Evolutionary conservation across 164 flowering plant genomes (phyloP).

Genomic region (Vitis labrusca): DNA sequence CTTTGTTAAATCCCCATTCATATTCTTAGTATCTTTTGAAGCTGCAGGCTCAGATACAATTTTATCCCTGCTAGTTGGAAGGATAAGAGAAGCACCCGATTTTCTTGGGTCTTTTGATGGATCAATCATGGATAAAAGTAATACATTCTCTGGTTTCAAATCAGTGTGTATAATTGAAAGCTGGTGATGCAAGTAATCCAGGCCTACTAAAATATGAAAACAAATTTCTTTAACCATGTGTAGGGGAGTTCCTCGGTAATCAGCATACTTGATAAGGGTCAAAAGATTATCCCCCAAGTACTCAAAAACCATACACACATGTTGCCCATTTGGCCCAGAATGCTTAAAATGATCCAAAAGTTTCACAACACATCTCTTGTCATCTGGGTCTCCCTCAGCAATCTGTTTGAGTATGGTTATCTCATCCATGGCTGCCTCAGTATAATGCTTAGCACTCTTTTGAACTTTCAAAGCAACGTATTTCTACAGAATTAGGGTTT

Average conservation of each 20-base stretch:
- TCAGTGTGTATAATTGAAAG: constrained; percentile 91
- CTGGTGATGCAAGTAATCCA: constrained; percentile 79
- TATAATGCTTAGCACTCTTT: constrained; percentile 40
- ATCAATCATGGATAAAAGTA: constrained; percentile 75
- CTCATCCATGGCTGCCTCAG: constrained; percentile 42
- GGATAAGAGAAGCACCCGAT: constrained; percentile 64
- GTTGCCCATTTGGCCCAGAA: constrained; percentile 92
- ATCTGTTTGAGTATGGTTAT: constrained; percentile 68
- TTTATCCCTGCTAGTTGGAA: constrained; percentile 48
- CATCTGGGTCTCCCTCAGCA: constrained; percentile 83
- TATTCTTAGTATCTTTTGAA: constrained; percentile 43
- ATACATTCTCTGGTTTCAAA: constrained; percentile 85
- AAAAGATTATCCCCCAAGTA: constrained; percentile 87
- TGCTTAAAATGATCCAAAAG: constrained; percentile 91
- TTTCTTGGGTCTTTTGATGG: constrained; percentile 64
- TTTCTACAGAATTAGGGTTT: constrained; percentile 28
- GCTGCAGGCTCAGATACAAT: constrained; percentile 31
- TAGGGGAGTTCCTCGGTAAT: constrained; percentile 72
- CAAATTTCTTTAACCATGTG: constrained; percentile 77
- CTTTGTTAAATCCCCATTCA: constrained; percentile 66
- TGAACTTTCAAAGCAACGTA: constrained; percentile 40
- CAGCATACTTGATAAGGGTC: constrained; percentile 78
- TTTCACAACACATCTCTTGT: constrained; percentile 78
- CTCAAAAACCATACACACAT: constrained; percentile 93
- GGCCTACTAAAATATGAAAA: constrained; percentile 64